phyloP scores from a whole-genome alignment of 768 basidiomycete genomes.

The Tephrocybe rancida region DNA sequence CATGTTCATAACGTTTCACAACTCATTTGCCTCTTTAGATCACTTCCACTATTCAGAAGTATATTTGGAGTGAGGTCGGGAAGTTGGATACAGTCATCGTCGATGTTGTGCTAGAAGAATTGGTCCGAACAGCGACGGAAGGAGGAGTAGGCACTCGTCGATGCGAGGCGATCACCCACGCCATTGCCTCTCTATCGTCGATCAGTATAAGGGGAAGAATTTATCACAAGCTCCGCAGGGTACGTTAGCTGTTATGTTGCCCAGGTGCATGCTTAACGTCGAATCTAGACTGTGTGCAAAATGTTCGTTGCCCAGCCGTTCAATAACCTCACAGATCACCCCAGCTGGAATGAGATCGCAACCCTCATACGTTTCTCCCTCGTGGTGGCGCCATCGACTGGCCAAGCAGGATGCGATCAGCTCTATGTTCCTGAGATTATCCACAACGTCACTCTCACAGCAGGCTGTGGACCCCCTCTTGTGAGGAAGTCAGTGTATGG shows the following conservation, averaged over 20 bases:
- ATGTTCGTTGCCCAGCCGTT: slow-evolving; percentile 61
- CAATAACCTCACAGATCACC: slow-evolving; percentile 65
- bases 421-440: slow-evolving; percentile 83
- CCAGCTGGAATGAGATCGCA: slow-evolving; percentile 81
- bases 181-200: slow-evolving; percentile 73
- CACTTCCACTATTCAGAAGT: slow-evolving; percentile 64
- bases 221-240: slow-evolving; percentile 79
- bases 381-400: slow-evolving; percentile 68
- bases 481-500: slow-evolving; percentile 85
- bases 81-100: slow-evolving; percentile 67
- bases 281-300: slow-evolving; percentile 66
- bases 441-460: slow-evolving; percentile 78
- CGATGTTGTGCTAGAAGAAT: slow-evolving; percentile 78
- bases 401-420: slow-evolving; percentile 65
- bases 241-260: slow-evolving; percentile 25
- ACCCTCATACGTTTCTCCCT: slow-evolving; percentile 77
- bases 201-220: slow-evolving; percentile 79
- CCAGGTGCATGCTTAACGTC: neutral
- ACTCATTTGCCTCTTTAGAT: slow-evolving; percentile 45
- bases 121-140: slow-evolving; percentile 82
- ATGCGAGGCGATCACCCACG: slow-evolving; percentile 76
- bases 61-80: slow-evolving; percentile 78
- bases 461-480: slow-evolving; percentile 70
- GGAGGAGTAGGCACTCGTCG: slow-evolving; percentile 75
- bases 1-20: neutral